phyloP scores from a whole-genome alignment of 2,329 filamentous ascomycete genomes.

The Fusarium sp. region DNA sequence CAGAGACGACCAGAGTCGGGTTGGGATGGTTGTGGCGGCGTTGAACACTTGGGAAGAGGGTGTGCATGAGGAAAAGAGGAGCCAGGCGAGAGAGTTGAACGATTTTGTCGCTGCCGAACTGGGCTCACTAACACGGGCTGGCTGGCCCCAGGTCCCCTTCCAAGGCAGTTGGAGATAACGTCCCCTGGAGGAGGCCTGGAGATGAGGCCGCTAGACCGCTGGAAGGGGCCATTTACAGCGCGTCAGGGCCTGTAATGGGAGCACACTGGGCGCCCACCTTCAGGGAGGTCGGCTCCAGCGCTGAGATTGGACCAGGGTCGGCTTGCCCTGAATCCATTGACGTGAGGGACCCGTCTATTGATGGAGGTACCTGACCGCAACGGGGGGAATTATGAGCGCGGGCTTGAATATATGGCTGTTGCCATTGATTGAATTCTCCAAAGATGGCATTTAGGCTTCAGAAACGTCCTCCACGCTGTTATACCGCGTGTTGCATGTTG shows the following conservation, averaged over 20 bases:
- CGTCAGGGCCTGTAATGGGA: conserved; percentile 21
- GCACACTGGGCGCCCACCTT: not conserved
- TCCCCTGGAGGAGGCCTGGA: conserved; percentile 19
- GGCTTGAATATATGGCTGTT: conserved; percentile 8
- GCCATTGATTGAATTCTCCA: conserved; percentile 2
- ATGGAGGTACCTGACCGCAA: conserved; percentile 17
- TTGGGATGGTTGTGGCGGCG: conserved; percentile 48
- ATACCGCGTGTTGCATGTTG: conserved; percentile 8
- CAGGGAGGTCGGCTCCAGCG: conserved; percentile 15
- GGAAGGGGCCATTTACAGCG: not conserved
- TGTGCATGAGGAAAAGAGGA: conserved; percentile 57
- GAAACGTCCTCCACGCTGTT: conserved; percentile 3
- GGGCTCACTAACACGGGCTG: conserved; percentile 42
- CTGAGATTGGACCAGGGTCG: conserved; percentile 34
- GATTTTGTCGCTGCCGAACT: conserved; percentile 51
- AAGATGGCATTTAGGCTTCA: conserved; percentile 8
- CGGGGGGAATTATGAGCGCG: not conserved
- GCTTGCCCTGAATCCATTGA: conserved; percentile 36
- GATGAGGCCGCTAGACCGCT: conserved; percentile 14
- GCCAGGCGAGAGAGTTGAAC: conserved; percentile 49
- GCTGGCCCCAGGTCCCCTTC: conserved; percentile 19
- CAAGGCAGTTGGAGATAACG: conserved; percentile 8
- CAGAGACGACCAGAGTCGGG: conserved; percentile 46
- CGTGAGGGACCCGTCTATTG: conserved; percentile 13
- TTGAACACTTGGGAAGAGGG: conserved; percentile 48